These are phyloP conservation scores for Lepiota brunneoincarnata DNA, from an alignment of 768 basidiomycete species.

Conservation along the genomic window DNA sequence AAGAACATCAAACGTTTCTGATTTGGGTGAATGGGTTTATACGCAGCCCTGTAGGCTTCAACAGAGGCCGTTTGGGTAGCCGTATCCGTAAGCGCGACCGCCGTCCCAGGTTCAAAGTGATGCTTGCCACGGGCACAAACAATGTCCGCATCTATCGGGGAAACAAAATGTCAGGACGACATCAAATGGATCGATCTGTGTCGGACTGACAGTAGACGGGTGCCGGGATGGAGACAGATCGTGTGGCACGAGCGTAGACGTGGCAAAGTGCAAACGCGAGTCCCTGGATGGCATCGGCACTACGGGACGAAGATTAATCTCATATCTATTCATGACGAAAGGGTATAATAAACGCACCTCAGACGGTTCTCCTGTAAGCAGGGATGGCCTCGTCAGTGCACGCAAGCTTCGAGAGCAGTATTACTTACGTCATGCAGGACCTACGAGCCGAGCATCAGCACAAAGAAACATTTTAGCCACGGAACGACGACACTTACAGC, in stretches of 20 bases:
- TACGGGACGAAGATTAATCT: conserved; percentile 20
- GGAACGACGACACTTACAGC: conserved; percentile 18
- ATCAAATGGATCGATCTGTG: not conserved
- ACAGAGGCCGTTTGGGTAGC: conserved; percentile 35
- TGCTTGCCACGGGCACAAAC: conserved; percentile 41
- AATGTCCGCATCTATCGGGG: conserved; percentile 64
- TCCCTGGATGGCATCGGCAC: conserved; percentile 66
- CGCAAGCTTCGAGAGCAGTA: not conserved
- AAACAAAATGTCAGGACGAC: not conserved
- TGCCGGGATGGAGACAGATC: conserved; percentile 78
- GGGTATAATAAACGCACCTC: conserved; percentile 34
- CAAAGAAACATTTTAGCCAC: not conserved
- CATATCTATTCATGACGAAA: not conserved
- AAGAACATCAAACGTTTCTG: conserved; percentile 39
- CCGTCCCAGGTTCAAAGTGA: conserved; percentile 41
- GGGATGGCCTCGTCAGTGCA: not conserved
- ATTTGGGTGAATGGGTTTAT: conserved; percentile 38
- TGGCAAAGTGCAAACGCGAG: conserved; percentile 72
- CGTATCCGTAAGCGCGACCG: conserved; percentile 38
- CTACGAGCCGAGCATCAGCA: conserved; percentile 16
- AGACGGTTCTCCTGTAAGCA: conserved; percentile 50
- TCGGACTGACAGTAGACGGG: conserved; percentile 67
- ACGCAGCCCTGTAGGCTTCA: conserved; percentile 47
- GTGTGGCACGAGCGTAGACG: conserved; percentile 72
- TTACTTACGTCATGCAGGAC: conserved; percentile 35